Conservation (phyloP, 257 asterid genomes). For the Agastache rugosa region DNA sequence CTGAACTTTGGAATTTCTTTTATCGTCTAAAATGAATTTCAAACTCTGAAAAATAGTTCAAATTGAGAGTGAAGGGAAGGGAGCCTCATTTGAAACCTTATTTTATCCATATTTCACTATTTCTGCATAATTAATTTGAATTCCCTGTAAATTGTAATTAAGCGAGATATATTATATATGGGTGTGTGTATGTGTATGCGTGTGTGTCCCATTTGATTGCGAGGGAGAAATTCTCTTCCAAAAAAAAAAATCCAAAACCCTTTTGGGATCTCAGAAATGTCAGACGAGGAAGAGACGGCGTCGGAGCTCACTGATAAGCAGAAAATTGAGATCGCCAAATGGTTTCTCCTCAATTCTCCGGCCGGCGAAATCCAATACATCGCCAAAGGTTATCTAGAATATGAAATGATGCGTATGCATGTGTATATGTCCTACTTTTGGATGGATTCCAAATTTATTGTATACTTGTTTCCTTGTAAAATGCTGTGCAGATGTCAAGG, state of each 20-base stretch:
- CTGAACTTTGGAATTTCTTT: too few relatives aligned
- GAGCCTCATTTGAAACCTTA: too few relatives aligned
- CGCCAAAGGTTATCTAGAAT: slow-evolving; percentile 71
- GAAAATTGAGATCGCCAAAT: slow-evolving; percentile 88
- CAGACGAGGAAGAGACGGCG: slow-evolving; percentile 68
- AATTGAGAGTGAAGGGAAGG: background rate
- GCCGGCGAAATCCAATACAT: slow-evolving; percentile 94
- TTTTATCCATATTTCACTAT: too few relatives aligned
- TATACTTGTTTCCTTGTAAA: background rate
- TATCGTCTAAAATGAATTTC: too few relatives aligned
- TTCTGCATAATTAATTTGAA: too few relatives aligned
- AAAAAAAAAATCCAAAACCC: slow-evolving; percentile 36
- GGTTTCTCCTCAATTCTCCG: slow-evolving; percentile 97
- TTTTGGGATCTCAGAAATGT: slow-evolving; percentile 58
- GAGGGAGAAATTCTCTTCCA: slow-evolving; percentile 37
- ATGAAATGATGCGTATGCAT: background rate
- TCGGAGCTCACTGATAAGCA: slow-evolving; percentile 71
- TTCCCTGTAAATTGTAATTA: too few relatives aligned
- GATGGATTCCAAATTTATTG: slow-evolving; percentile 11
- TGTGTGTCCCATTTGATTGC: slow-evolving; percentile 16
- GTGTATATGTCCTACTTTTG: too few relatives aligned
- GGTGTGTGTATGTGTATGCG: background rate
- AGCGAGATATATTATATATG: too few relatives aligned
- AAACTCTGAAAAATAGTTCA: too few relatives aligned
- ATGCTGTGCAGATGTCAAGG: slow-evolving; percentile 65